Conservation (phyloP, 1,139 yeast species). For the Taiozyma sp. region DNA sequence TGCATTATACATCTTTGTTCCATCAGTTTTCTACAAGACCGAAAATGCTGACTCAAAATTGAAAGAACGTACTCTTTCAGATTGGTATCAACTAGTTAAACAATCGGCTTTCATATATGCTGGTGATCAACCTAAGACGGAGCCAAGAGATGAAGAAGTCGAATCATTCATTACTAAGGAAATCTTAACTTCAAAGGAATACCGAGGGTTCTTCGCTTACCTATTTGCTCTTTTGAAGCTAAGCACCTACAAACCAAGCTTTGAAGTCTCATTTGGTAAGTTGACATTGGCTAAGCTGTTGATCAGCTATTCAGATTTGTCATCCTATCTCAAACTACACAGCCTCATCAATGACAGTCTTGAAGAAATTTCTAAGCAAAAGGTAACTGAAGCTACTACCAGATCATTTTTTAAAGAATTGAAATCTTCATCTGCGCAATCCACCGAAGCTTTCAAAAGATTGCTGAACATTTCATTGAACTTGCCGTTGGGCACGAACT, state of each 20-base stretch:
- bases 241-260: slow-evolving; percentile 16
- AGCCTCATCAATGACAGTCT: slow-evolving; percentile 11
- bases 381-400: slow-evolving; percentile 15
- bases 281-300: slow-evolving; percentile 17
- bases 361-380: slow-evolving; percentile 18
- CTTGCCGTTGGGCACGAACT: slow-evolving; percentile 14
- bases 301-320: slow-evolving; percentile 17
- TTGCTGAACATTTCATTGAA: slow-evolving; percentile 18
- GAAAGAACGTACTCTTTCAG: slow-evolving; percentile 1
- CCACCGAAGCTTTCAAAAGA: slow-evolving; percentile 19
- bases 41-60: slow-evolving; percentile 1
- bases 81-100: slow-evolving; percentile 21
- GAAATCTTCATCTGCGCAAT: slow-evolving; percentile 7
- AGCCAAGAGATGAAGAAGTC: slow-evolving; percentile 12
- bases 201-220: slow-evolving; percentile 4
- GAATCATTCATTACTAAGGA: slow-evolving; percentile 9
- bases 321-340: slow-evolving; percentile 10
- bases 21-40: slow-evolving; percentile 11
- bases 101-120: slow-evolving; percentile 19
- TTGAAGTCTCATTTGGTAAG: slow-evolving; percentile 23
- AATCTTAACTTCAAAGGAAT: slow-evolving; percentile 4
- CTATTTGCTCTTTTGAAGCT: slow-evolving; percentile 14
- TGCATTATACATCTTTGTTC: slow-evolving; percentile 14
- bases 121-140: slow-evolving; percentile 11
- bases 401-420: slow-evolving; percentile 22